Evolutionary conservation across 371 early-diverging fungal genomes (phyloP).

Genomic region (Mucor circinelloides): DNA sequence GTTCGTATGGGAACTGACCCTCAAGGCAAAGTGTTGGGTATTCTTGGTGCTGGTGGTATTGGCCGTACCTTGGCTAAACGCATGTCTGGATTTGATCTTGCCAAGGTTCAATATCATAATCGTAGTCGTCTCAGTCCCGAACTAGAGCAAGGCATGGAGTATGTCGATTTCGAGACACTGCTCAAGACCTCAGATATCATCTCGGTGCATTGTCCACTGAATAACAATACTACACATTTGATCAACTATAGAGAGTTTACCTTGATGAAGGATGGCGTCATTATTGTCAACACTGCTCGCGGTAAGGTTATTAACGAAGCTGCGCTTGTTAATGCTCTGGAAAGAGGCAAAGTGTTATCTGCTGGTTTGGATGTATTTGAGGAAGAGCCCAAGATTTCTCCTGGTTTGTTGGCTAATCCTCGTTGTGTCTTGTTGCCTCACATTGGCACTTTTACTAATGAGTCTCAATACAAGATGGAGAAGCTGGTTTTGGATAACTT

Average conservation of each 20-base stretch:
- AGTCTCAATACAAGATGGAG: constrained; percentile 50
- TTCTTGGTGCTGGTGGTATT: constrained; percentile 67
- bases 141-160: constrained; percentile 37
- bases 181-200: constrained; percentile 57
- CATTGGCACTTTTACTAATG: constrained; percentile 49
- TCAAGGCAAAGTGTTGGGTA: constrained; percentile 53
- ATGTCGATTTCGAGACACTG: constrained; percentile 57
- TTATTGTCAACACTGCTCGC: constrained; percentile 64
- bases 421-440: constrained; percentile 46
- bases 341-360: constrained; percentile 55
- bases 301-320: constrained; percentile 61
- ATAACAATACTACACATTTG: constrained; percentile 51
- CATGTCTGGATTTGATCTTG: constrained; percentile 54
- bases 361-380: constrained; percentile 69
- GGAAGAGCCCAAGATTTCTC: constrained; percentile 46
- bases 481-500: constrained; percentile 41
- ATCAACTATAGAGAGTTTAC: constrained; percentile 48
- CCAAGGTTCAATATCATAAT: constrained; percentile 57
- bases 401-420: constrained; percentile 47
- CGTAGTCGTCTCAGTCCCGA: constrained; percentile 41
- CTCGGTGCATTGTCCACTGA: constrained; percentile 60
- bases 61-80: constrained; percentile 63
- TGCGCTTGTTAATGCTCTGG: constrained; percentile 55
- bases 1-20: constrained; percentile 55
- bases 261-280: constrained; percentile 56